Percentiles rank a stretch among this genome's conserved stretches.
These are phyloP conservation scores for Atractiella rhizophila DNA, from an alignment of 768 basidiomycete genomes.

Conservation along the genomic window DNA sequence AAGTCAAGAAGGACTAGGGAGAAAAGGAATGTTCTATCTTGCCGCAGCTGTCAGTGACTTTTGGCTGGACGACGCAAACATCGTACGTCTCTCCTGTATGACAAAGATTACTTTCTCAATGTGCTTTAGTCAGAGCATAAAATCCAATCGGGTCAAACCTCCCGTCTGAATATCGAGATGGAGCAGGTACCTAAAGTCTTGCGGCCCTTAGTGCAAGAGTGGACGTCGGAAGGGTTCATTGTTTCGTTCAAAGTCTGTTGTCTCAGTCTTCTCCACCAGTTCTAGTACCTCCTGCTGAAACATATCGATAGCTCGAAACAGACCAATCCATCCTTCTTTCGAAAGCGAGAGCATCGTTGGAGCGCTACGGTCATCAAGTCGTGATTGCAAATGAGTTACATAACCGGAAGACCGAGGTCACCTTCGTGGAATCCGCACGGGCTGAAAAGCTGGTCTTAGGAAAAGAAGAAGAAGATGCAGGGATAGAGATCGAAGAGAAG, in stretches of 20 bases:
- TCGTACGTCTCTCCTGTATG: constrained; percentile 33
- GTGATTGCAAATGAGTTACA: constrained; percentile 94
- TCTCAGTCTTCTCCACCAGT: neutral
- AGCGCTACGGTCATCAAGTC: constrained; percentile 86
- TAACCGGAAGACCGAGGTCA: constrained; percentile 68
- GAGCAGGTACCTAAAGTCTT: constrained; percentile 95
- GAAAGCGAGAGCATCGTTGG: constrained; percentile 63
- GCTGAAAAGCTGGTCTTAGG: constrained; percentile 15
- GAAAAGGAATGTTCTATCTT: constrained; percentile 73
- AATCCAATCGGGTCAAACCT: constrained; percentile 90
- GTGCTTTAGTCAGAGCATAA: constrained; percentile 71
- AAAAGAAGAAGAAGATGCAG: constrained; percentile 19
- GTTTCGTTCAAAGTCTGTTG: constrained; percentile 76
- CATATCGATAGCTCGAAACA: constrained; percentile 56
- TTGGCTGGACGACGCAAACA: constrained; percentile 68
- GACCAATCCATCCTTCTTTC: constrained; percentile 59
- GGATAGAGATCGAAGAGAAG: constrained; percentile 70
- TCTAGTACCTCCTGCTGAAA: neutral
- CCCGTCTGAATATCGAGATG: constrained; percentile 83
- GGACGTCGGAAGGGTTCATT: constrained; percentile 69
- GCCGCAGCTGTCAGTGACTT: constrained; percentile 97
- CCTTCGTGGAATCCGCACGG: constrained; percentile 34
- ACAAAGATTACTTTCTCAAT: neutral
- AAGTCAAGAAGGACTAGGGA: constrained; percentile 25
- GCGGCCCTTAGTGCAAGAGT: constrained; percentile 76